Percentiles rank a stretch among this genome's conserved stretches.
Conservation (phyloP, 352 stramenopile genomes). For the Phytopythium ostracodes region DNA sequence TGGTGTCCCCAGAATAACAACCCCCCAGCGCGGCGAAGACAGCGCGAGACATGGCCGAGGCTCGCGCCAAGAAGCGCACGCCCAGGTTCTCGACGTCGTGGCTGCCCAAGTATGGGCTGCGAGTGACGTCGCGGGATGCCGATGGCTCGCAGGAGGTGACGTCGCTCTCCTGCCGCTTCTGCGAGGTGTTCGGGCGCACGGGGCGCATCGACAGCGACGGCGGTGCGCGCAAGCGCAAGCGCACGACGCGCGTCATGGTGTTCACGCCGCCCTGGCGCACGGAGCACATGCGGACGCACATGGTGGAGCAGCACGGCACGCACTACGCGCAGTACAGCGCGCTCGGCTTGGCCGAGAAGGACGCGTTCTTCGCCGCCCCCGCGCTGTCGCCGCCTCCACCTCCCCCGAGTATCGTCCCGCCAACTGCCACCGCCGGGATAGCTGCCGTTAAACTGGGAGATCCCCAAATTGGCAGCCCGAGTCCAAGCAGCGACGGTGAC, state of each 20-base stretch:
- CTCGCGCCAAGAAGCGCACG: background rate
- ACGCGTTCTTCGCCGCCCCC: conserved; percentile 17
- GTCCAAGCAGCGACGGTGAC: background rate
- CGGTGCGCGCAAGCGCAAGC: conserved; percentile 22
- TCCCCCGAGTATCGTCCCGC: background rate
- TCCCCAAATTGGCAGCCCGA: background rate
- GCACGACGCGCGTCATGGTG: conserved; percentile 19
- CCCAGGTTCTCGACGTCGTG: conserved; percentile 4
- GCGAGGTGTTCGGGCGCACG: conserved; percentile 7
- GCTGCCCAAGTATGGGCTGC: conserved; percentile 8
- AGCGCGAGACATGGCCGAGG: too few relatives aligned
- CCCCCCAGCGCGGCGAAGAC: too few relatives aligned
- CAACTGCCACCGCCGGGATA: background rate
- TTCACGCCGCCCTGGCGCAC: conserved; percentile 28
- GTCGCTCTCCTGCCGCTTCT: conserved; percentile 3
- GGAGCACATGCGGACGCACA: conserved; percentile 33
- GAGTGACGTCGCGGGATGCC: background rate
- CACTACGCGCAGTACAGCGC: conserved; percentile 24
- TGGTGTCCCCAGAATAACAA: too few relatives aligned
- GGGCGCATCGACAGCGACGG: conserved; percentile 2
- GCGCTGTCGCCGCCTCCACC: background rate
- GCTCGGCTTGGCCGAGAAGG: conserved; percentile 16
- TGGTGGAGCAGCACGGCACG: conserved; percentile 24
- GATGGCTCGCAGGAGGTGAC: background rate
- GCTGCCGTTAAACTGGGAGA: background rate